Evolutionary conservation across 1,284 basidiomycete genomes (phyloP), one percentile per base, ranked within the genome.

Genomic region (Salmacisia buchloeana): DNA sequence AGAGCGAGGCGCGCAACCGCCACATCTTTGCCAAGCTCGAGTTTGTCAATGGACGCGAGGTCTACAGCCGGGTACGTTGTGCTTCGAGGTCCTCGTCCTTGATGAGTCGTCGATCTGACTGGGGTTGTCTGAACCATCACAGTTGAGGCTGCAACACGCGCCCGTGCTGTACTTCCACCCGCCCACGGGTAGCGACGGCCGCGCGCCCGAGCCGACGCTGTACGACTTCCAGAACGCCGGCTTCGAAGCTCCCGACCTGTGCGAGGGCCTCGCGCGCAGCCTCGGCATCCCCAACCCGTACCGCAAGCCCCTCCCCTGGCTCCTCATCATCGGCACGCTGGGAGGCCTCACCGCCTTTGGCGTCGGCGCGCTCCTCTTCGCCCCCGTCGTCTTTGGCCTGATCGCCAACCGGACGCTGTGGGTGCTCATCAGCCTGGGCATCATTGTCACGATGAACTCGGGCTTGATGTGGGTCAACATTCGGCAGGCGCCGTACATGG

Each of bases 381-480:
- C 56, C 18, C 13, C 58, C 21, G 25, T 27, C n/a, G n/a, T 59
- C 3, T 25, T 46, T 4, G 36, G 21, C 10, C 31, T 71, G 15
- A 63, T 65, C 34, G 60, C 35, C 15, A 65, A 54, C 39, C 43
- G 41, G 23, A 72, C 65, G 38, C 68, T 63, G 45, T 74, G 64
- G 70, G 67, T 71, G 68, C 27, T 74, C 15, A 56, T 73, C 25
- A 65, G 61, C 36, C 57, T 79, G 23, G 67, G 61, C 1, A 65
- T 64, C 23, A 72, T 79, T 49, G 66, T 75, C 57, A 38, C 85
- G 13, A 76, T 75, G 65, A 76, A 67, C 45, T 71, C 72, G 1
- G 77, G 77, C 2, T 90, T 89, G 83, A 98, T 99, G 96, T 99
- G 96, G 84, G 92, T 91, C 72, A 88, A 88, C 68, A 99, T 99